Conservation (phyloP, 2,329 filamentous ascomycete genomes). For the Blastomyces percursus region DNA sequence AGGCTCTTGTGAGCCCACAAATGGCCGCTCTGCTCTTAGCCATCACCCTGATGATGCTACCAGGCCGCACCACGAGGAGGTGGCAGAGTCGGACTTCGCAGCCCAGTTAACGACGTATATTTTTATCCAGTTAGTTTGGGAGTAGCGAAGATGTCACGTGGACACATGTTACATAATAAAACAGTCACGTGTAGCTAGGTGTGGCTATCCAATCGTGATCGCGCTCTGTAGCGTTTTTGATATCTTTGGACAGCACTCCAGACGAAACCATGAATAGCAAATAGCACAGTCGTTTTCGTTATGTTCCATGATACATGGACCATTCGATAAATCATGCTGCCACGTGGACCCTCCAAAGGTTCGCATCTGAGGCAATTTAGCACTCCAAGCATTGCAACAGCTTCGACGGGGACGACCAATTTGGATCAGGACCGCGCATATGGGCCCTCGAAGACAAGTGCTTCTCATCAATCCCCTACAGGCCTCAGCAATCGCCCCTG, state of each 20-base stretch:
- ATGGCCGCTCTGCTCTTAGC: no score
- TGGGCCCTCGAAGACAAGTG: conserved; percentile 18
- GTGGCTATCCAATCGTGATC: background rate
- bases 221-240: background rate
- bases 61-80: no score
- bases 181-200: background rate
- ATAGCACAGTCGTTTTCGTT: background rate
- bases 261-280: background rate
- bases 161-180: no score
- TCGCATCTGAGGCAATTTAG: conserved; percentile 34
- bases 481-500: conserved; percentile 30
- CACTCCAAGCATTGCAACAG: conserved; percentile 29
- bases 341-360: conserved; percentile 30
- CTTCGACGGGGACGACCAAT: conserved; percentile 23
- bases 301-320: conserved; percentile 1
- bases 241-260: background rate
- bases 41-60: no score
- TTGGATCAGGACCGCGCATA: conserved; percentile 18
- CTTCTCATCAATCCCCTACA: conserved; percentile 18
- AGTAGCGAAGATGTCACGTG: no score
- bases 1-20: no score
- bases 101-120: no score
- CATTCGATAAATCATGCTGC: conserved; percentile 24
- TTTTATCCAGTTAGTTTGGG: no score
- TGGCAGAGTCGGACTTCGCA: no score